Conservation (phyloP, 2,329 filamentous ascomycete species). For the Paradendryphiella salina region DNA sequence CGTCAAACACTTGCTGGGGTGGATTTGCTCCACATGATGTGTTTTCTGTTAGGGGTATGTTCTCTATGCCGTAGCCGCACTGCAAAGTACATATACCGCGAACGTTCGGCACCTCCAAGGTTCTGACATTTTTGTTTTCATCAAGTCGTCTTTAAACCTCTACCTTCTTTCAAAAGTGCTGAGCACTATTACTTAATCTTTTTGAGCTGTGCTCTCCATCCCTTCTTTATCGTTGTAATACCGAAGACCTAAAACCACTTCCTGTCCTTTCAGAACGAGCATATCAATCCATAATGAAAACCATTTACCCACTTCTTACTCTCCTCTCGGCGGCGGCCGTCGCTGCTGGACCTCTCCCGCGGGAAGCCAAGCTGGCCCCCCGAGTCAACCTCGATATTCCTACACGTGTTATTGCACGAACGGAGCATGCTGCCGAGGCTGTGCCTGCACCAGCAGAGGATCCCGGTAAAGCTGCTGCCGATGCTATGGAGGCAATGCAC, state of each 20-base stretch:
- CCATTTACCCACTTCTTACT: constrained; percentile 28
- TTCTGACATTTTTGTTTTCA: constrained; percentile 8
- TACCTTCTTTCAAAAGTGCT: constrained; percentile 26
- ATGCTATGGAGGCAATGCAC: constrained; percentile 13
- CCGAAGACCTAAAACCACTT: constrained; percentile 1
- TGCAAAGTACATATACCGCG: constrained; percentile 17
- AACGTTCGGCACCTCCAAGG: constrained; percentile 1
- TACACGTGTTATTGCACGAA: constrained; percentile 15
- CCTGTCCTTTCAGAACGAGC: constrained; percentile 1
- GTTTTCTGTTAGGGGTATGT: constrained; percentile 16
- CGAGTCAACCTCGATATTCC: constrained; percentile 11
- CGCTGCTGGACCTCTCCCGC: constrained; percentile 27
- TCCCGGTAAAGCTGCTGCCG: constrained; percentile 12
- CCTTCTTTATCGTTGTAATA: constrained; percentile 14
- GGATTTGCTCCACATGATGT: constrained; percentile 8
- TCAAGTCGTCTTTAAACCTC: constrained; percentile 11
- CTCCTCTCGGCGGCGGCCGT: constrained; percentile 26
- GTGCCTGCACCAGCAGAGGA: constrained; percentile 14
- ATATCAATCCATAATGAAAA: constrained; percentile 28
- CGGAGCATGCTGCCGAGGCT: constrained; percentile 13
- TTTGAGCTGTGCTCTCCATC: constrained; percentile 31
- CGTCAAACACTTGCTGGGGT: constrained; percentile 23
- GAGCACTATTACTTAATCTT: constrained; percentile 29
- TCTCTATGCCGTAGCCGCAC: constrained; percentile 7
- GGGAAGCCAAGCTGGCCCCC: constrained; percentile 1